phyloP scores from a whole-genome alignment of 2,329 filamentous ascomycete species.

The Scedosporium boydii region DNA sequence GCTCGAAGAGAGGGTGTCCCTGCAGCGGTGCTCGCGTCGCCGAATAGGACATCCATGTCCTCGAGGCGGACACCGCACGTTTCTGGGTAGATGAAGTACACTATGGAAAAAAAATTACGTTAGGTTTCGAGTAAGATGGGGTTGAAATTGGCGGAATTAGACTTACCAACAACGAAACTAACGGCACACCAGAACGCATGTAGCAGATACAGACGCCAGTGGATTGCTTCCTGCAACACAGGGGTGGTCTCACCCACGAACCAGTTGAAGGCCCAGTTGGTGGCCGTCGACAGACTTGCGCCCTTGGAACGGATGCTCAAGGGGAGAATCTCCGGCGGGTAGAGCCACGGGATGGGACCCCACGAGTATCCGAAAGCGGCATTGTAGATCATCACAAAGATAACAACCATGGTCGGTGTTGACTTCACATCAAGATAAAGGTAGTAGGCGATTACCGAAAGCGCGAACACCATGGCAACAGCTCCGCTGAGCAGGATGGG shows the following conservation, averaged over 20 bases:
- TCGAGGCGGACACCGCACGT: slow-evolving; percentile 91
- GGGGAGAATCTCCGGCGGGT: slow-evolving; percentile 95
- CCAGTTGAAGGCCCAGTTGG: slow-evolving; percentile 99
- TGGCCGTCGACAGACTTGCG: slow-evolving; percentile 87
- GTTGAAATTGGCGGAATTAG: background rate
- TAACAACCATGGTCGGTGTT: slow-evolving; percentile 77
- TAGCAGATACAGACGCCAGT: slow-evolving; percentile 87
- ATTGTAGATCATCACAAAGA: slow-evolving; percentile 98
- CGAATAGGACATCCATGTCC: slow-evolving; percentile 93
- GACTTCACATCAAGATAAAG: slow-evolving; percentile 72
- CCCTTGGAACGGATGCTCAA: slow-evolving; percentile 96
- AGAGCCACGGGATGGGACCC: slow-evolving; percentile 97
- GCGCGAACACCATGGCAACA: slow-evolving; percentile 76
- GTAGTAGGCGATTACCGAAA: slow-evolving; percentile 90
- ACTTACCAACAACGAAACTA: slow-evolving; percentile 92
- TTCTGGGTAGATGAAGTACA: slow-evolving; percentile 96
- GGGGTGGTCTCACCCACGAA: slow-evolving; percentile 92
- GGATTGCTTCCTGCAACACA: slow-evolving; percentile 81
- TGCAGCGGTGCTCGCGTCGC: slow-evolving; percentile 77
- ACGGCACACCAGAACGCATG: slow-evolving; percentile 95
- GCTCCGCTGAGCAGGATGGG: slow-evolving; percentile 86
- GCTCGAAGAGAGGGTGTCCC: slow-evolving; percentile 63
- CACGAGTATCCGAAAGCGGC: slow-evolving; percentile 90
- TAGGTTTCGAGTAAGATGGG: slow-evolving; percentile 2
- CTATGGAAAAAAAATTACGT: slow-evolving; percentile 35